Percentiles rank a stretch among this genome's conserved stretches.
Conservation (phyloP, 169 alveolate genomes). For the Amoebophrya sp. region DNA sequence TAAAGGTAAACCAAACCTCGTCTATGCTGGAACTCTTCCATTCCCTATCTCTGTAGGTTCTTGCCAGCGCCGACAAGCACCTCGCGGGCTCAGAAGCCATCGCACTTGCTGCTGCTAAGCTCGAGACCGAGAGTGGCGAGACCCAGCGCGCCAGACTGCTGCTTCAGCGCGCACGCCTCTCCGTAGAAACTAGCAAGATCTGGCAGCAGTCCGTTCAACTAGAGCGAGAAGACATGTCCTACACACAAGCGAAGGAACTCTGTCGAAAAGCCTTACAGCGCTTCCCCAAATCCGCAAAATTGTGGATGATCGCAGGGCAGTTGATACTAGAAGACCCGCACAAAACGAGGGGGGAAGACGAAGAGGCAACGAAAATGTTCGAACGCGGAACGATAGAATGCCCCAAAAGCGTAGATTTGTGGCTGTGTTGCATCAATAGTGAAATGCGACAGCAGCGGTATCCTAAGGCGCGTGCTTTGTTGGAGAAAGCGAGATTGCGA, state of each 20-base stretch:
- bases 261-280: slow-evolving; percentile 64
- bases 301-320: slow-evolving; percentile 82
- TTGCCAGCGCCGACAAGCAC: slow-evolving; percentile 38
- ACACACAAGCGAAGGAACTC: slow-evolving; percentile 59
- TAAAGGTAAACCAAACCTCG: too few relatives aligned
- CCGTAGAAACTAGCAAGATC: slow-evolving; percentile 32
- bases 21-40: too few relatives aligned
- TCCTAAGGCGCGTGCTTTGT: slow-evolving; percentile 78
- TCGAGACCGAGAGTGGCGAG: slow-evolving; percentile 77
- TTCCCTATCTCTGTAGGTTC: too few relatives aligned
- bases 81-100: slow-evolving; percentile 71
- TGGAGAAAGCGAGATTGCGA: slow-evolving; percentile 81
- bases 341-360: slow-evolving; percentile 21
- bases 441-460: slow-evolving; percentile 60
- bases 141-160: slow-evolving; percentile 79
- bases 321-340: slow-evolving; percentile 59
- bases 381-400: slow-evolving; percentile 18
- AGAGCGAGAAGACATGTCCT: slow-evolving; percentile 65
- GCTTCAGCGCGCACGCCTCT: slow-evolving; percentile 73
- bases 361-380: slow-evolving; percentile 44
- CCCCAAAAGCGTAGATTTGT: slow-evolving; percentile 57
- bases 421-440: slow-evolving; percentile 72
- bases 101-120: slow-evolving; percentile 77
- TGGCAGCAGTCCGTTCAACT: slow-evolving; percentile 81
- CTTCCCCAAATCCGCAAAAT: slow-evolving; percentile 66